These are phyloP conservation scores for Pyrenochaeta sp. DNA, from an alignment of 2,329 filamentous ascomycete species.

Conservation along the genomic window DNA sequence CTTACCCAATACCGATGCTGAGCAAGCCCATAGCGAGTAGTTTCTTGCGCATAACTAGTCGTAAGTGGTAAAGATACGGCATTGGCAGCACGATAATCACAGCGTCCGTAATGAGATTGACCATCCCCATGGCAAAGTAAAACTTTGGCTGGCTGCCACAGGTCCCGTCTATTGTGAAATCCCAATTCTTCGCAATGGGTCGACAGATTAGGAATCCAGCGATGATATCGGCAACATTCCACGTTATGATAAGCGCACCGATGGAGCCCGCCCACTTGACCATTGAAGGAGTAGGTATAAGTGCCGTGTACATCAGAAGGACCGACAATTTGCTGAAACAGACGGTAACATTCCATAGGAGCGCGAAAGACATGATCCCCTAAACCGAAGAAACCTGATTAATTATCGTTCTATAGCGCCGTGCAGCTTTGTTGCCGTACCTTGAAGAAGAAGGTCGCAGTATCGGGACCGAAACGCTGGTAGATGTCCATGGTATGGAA, in stretches of 20 bases:
- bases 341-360: slow-evolving; percentile 31
- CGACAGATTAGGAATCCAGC: slow-evolving; percentile 26
- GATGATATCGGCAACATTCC: slow-evolving; percentile 21
- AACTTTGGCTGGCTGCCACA: slow-evolving; percentile 28
- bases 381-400: not conserved
- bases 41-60: slow-evolving; percentile 20
- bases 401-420: not conserved
- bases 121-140: slow-evolving; percentile 24
- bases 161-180: slow-evolving; percentile 19
- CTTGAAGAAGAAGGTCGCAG: slow-evolving; percentile 30
- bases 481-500: slow-evolving; percentile 26
- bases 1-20: slow-evolving; percentile 30
- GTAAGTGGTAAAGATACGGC: slow-evolving; percentile 27
- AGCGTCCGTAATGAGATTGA: slow-evolving; percentile 31
- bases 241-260: slow-evolving; percentile 19
- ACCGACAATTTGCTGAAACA: slow-evolving; percentile 31
- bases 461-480: slow-evolving; percentile 22
- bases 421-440: slow-evolving; percentile 3
- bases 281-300: slow-evolving; percentile 25
- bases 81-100: slow-evolving; percentile 27
- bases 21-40: slow-evolving; percentile 23
- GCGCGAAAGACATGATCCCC: slow-evolving; percentile 27
- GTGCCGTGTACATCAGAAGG: slow-evolving; percentile 26
- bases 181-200: slow-evolving; percentile 28
- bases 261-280: slow-evolving; percentile 8